Evolutionary conservation across 148 eudicot genomes (phyloP).

Genomic region (Silene uniflora): DNA sequence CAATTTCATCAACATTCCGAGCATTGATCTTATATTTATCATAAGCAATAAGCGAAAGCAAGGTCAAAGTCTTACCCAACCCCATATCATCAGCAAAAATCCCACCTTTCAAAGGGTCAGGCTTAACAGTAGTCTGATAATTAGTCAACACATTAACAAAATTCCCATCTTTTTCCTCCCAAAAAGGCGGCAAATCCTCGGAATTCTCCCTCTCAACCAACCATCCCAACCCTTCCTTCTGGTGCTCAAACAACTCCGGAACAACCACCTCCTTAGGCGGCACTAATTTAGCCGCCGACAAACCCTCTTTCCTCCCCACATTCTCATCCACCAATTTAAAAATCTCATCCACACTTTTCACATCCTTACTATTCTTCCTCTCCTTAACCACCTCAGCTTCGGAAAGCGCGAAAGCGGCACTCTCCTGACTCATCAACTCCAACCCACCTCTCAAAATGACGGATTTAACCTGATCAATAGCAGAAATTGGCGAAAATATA

Average conservation of each 20-base stretch:
- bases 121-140: conserved; percentile 46
- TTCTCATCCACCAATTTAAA: conserved; percentile 63
- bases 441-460: conserved; percentile 49
- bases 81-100: conserved; percentile 99
- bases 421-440: conserved; percentile 43
- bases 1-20: conserved; percentile 22
- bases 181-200: conserved; percentile 75
- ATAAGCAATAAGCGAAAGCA: conserved; percentile 77
- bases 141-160: conserved; percentile 80
- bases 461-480: conserved; percentile 31
- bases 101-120: conserved; percentile 82
- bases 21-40: conserved; percentile 15
- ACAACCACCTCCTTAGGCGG: conserved; percentile 60
- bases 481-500: conserved; percentile 49
- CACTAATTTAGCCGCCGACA: conserved; percentile 43
- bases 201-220: conserved; percentile 70
- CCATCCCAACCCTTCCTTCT: conserved; percentile 89
- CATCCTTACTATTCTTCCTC: conserved; percentile 35
- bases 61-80: conserved; percentile 83
- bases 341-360: conserved; percentile 65
- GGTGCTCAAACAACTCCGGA: conserved; percentile 64
- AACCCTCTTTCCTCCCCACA: conserved; percentile 35
- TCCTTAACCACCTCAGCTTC: conserved; percentile 63
- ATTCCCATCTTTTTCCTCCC: conserved; percentile 59
- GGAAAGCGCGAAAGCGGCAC: conserved; percentile 50